Evolutionary conservation across 2,329 filamentous ascomycete species (phyloP), one percentile per base, ranked within the genome.

Genomic region (Nemania sp.): DNA sequence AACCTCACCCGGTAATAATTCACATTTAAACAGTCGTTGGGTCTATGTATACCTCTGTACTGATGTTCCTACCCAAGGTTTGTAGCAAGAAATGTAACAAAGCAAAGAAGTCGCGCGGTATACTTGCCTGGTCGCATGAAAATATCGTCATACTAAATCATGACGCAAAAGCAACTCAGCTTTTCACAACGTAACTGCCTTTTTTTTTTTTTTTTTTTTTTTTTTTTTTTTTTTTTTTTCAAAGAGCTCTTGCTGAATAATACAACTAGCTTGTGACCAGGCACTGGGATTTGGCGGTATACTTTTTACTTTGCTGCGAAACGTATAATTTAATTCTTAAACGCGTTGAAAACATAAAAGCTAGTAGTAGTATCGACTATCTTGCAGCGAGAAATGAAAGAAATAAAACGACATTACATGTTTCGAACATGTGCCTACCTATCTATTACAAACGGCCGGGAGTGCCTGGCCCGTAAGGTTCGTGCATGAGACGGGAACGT

Each of bases 11-110:
- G 13, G 41, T 45, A 15, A n/a, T 45, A 13, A 45, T 45, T 45
- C 41, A 45, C 29, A 45, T 45, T 45, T 45, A 45, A 13, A 45
- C 41, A 45, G 41, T 45, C 41, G 41, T 45, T 45, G 45, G 29
- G 8, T 32, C 5, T 32, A 8, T 32, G 29, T 32, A 4, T 32
- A 32, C 29, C 29, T 32, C 29, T 32, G 29, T 32, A 32, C 29
- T 32, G 4, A 4, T 8, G 29, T 32, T 32, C 29, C 29, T 32
- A 32, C 29, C 29, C 29, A 32, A 32, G 29, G 29, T 32, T 32
- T 32, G 29, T 32, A 32, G 29, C 29, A 32, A 32, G 29, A 32
- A 32, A 32, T 5, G 29, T 32, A 8, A 32, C 29, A 32, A 32
- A 32, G 8, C 29, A 32, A 8, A 32, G 29, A 32, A 32, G 29